Conservation (phyloP, 2,329 filamentous ascomycete genomes). For the Spiromastix sp. region DNA sequence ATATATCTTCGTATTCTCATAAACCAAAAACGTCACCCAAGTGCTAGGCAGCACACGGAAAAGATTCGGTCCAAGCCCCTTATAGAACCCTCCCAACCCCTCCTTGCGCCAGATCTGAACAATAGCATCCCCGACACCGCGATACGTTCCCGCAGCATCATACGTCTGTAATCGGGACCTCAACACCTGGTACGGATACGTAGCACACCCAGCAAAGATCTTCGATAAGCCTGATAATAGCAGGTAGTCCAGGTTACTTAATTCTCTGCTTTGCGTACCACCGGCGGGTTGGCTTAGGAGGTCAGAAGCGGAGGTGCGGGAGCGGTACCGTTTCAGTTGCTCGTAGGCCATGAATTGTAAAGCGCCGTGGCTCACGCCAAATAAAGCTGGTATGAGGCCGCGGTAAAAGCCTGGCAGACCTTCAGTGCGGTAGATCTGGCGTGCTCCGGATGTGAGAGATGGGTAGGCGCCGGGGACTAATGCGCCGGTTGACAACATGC, state of each 20-base stretch:
- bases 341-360: conserved; percentile 97
- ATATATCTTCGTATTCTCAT: conserved; percentile 81
- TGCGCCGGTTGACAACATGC: conserved; percentile 82
- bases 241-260: conserved; percentile 69
- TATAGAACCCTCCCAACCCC: conserved; percentile 77
- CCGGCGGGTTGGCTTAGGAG: conserved; percentile 3
- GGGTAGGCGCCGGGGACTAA: conserved; percentile 68
- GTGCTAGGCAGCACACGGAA: conserved; percentile 86
- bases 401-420: conserved; percentile 77
- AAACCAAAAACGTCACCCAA: conserved; percentile 93
- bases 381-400: conserved; percentile 68
- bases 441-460: conserved; percentile 61
- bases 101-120: conserved; percentile 67
- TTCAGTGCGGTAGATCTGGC: conserved; percentile 57
- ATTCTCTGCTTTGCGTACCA: conserved; percentile 21
- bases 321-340: conserved; percentile 53
- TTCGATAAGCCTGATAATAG: conserved; percentile 71
- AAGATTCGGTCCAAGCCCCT: conserved; percentile 80
- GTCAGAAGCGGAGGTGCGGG: conserved; percentile 25
- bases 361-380: conserved; percentile 84
- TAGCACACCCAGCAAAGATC: conserved; percentile 75
- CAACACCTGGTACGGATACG: conserved; percentile 92
- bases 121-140: conserved; percentile 61
- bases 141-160: conserved; percentile 65
- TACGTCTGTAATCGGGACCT: conserved; percentile 83